phyloP scores from a whole-genome alignment of 2,329 filamentous ascomycete genomes.

The Penicillium vulpinum region DNA sequence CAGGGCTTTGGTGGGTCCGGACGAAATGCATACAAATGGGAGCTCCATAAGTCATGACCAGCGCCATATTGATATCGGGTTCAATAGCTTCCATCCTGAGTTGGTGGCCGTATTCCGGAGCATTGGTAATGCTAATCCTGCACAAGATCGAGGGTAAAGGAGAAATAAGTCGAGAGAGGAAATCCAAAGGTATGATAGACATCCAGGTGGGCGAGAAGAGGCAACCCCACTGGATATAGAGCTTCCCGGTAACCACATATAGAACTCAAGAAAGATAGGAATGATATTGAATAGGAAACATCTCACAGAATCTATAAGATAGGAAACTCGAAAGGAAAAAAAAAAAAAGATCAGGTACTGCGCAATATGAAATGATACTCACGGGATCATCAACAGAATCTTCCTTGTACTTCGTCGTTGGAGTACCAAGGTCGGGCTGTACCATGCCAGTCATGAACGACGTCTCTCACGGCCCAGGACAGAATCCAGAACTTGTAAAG shows the following conservation, averaged over 20 bases:
- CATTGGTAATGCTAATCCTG: not conserved
- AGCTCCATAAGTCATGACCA: not conserved
- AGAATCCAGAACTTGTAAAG: slow-evolving; percentile 7
- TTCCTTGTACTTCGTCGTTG: slow-evolving; percentile 48
- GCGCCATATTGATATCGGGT: not conserved
- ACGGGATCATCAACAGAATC: slow-evolving; percentile 50
- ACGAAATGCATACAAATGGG: not conserved
- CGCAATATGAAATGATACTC: slow-evolving; percentile 33
- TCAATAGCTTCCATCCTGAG: not conserved
- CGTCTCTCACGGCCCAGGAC: slow-evolving; percentile 26
- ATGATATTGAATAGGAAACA: slow-evolving; percentile 26
- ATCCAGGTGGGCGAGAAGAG: not conserved
- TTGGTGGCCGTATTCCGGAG: not conserved
- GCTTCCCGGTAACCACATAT: not conserved
- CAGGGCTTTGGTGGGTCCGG: not conserved
- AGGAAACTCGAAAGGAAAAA: not conserved
- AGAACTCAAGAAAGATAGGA: slow-evolving; percentile 22
- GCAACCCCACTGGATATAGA: not conserved
- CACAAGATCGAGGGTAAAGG: not conserved
- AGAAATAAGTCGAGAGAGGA: not conserved
- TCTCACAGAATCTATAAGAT: slow-evolving; percentile 2
- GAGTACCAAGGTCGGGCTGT: slow-evolving; percentile 41
- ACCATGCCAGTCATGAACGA: slow-evolving; percentile 46
- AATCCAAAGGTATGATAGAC: not conserved
- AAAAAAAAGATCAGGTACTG: slow-evolving; percentile 1